Base-by-base conservation (phyloP, 139 green algal genomes). In the Zygnema cylindricum region DNA sequence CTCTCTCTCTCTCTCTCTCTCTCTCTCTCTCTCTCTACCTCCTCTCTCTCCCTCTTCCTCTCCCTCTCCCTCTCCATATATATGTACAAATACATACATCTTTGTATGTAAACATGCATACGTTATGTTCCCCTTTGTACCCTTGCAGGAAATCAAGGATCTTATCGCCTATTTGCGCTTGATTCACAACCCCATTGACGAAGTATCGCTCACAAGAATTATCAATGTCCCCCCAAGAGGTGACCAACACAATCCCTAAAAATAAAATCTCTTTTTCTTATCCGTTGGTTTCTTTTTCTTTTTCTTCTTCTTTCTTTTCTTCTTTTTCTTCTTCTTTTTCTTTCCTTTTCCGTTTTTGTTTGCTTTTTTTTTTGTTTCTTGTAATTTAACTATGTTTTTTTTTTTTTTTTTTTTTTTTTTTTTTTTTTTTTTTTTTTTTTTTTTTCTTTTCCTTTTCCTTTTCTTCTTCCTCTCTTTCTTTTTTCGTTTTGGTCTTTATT, bases 101-200 rank as follows among this genome's bases (percentile, higher is more conserved):
- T n/a, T n/a, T n/a, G n/a, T n/a, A n/a, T n/a, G n/a, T n/a, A n/a
- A n/a, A n/a, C n/a, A n/a, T n/a, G n/a, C n/a, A n/a, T n/a, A n/a
- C n/a, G n/a, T n/a, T n/a, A n/a, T n/a, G n/a, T n/a, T n/a, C n/a
- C n/a, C n/a, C n/a, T n/a, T n/a, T n/a, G n/a, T n/a, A 16, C 43
- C 36, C 30, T 23, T 41, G 82, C 49, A 81, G 83, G 83, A 88
- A 69, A 76, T 95, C 1, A 92, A 94, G 73, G 93, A 96, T 76
- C 39, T 93, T 7, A 69, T 96, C 63, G 89, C 91, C 1, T 96
- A 95, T 88, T 77, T 96, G 69, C 87, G 90, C 1, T 76, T 95
- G 78, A 82, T 92, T 0, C 69, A 83, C 38, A 92, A 90, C 38
- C 90, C 94, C 23, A 25, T 73, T 0, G 92, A 95, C 82, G 78